Conservation (phyloP, 805 yeast genomes). For the Zygosaccharomyces pseudorouxii region DNA sequence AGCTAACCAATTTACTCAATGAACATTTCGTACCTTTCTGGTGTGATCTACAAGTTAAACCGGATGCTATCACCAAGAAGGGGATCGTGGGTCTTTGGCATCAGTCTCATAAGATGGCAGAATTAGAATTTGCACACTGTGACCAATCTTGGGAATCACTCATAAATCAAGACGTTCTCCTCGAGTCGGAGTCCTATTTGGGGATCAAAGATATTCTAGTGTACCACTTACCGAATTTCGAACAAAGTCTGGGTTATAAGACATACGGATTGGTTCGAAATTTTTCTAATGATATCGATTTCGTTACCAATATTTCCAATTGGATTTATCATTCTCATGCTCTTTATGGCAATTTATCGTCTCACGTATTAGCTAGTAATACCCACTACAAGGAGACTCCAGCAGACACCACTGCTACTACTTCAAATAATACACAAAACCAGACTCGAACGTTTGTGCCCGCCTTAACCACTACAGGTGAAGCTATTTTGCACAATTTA, state of each 20-base stretch:
- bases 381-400: conserved; percentile 26
- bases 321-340: conserved; percentile 33
- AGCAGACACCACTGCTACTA: conserved; percentile 3
- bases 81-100: conserved; percentile 26
- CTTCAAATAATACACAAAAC: background rate
- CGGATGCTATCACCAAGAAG: conserved; percentile 20
- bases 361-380: conserved; percentile 30
- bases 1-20: conserved; percentile 28
- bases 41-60: conserved; percentile 28
- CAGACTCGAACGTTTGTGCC: background rate
- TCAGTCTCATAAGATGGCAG: conserved; percentile 24
- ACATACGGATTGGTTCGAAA: conserved; percentile 29
- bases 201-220: conserved; percentile 31
- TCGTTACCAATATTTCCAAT: conserved; percentile 27
- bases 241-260: conserved; percentile 15
- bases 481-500: conserved; percentile 29
- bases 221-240: conserved; percentile 27
- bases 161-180: conserved; percentile 25
- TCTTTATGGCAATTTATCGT: conserved; percentile 26
- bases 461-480: conserved; percentile 3
- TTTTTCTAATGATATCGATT: conserved; percentile 24
- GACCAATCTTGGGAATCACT: conserved; percentile 29
- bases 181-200: conserved; percentile 28
- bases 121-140: conserved; percentile 13
- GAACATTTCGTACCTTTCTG: conserved; percentile 32